Evolutionary conservation across 192 early-diverging fungal species (phyloP).

Genomic region (Coemansia sp.): DNA sequence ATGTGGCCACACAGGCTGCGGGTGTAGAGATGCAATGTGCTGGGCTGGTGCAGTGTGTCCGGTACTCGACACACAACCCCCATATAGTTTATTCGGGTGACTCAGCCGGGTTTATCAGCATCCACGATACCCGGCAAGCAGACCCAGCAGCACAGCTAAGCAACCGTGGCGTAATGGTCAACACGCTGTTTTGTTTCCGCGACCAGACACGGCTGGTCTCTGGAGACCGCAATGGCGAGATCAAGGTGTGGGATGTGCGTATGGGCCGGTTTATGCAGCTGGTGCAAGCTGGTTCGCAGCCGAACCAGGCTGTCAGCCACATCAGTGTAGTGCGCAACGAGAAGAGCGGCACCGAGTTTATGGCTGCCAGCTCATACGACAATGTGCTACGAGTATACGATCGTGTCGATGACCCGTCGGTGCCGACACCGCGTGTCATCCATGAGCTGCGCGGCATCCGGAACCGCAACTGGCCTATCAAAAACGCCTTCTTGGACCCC

Average conservation of each 20-base stretch:
- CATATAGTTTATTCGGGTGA: conserved; percentile 66
- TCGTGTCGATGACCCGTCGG: conserved; percentile 76
- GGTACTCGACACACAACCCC: conserved; percentile 60
- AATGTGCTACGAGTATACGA: conserved; percentile 94
- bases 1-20: conserved; percentile 28
- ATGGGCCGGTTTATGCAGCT: conserved; percentile 58
- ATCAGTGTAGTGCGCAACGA: conserved; percentile 48
- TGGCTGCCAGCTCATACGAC: conserved; percentile 92
- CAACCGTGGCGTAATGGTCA: conserved; percentile 47
- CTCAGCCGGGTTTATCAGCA: conserved; percentile 63
- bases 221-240: conserved; percentile 52
- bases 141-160: conserved; percentile 28
- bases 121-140: conserved; percentile 40
- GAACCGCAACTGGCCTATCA: conserved; percentile 95
- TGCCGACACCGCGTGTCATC: conserved; percentile 63
- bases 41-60: conserved; percentile 46
- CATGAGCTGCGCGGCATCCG: conserved; percentile 88
- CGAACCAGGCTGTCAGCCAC: conserved; percentile 43
- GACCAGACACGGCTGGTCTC: conserved; percentile 51
- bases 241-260: conserved; percentile 93
- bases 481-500: conserved; percentile 71
- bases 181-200: conserved; percentile 52
- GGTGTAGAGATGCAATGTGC: conserved; percentile 22
- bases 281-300: conserved; percentile 28
- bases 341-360: conserved; percentile 64